Conservation (phyloP, 345 rosid species). For the Citrus hindsii region DNA sequence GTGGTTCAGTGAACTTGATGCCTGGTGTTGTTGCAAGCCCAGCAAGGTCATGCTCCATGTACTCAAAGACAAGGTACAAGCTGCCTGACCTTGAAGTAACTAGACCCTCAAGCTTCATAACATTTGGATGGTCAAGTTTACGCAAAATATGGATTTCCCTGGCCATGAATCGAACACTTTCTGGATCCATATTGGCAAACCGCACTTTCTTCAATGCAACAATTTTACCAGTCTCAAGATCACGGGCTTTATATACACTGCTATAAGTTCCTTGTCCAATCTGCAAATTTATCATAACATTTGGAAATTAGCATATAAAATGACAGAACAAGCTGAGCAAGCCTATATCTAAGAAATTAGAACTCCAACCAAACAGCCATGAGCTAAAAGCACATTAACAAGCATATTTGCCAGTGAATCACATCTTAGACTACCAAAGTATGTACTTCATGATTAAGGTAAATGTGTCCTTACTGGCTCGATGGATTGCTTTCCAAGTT, state of each 20-base stretch:
- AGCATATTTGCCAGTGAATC: not conserved
- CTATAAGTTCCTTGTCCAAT: conserved; percentile 98
- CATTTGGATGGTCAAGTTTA: conserved; percentile 80
- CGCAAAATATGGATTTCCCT: conserved; percentile 81
- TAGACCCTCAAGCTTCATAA: conserved; percentile 80
- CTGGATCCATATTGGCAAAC: conserved; percentile 84
- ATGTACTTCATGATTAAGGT: not conserved
- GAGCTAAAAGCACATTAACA: not conserved
- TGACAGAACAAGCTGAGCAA: not conserved
- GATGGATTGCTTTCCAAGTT: not conserved
- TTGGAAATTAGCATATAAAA: not conserved
- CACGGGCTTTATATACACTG: conserved; percentile 70
- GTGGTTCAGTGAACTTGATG: conserved; percentile 69
- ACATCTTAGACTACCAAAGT: not conserved
- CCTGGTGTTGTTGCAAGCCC: conserved; percentile 77
- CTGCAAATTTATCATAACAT: conserved; percentile 32
- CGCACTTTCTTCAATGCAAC: conserved; percentile 97
- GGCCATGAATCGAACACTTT: conserved; percentile 92
- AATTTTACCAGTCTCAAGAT: conserved; percentile 61
- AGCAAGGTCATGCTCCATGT: conserved; percentile 95
- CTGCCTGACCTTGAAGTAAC: conserved; percentile 81
- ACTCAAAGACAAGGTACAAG: conserved; percentile 84
- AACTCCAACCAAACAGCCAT: not conserved
- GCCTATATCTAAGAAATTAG: not conserved
- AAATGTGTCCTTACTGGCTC: not conserved